Evolutionary conservation across 1,284 basidiomycete genomes (phyloP).

Genomic region (Moesziomyces aphidis): DNA sequence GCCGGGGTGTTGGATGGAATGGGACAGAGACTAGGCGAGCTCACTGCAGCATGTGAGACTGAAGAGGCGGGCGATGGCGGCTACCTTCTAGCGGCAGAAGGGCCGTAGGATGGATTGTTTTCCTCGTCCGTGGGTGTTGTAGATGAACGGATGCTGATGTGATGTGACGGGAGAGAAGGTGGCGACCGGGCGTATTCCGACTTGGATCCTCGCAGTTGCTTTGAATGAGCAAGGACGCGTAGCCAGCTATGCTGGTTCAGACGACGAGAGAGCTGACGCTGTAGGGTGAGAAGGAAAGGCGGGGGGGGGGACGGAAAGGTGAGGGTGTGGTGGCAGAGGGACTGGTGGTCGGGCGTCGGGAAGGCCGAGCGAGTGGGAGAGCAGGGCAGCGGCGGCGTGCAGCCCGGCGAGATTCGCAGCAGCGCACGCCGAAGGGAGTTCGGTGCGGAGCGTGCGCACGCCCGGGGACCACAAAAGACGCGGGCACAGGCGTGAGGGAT

Average conservation of each 20-base stretch:
- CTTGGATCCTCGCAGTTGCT: not conserved
- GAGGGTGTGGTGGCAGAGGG: not conserved
- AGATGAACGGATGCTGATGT: too few relatives aligned
- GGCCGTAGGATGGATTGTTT: too few relatives aligned
- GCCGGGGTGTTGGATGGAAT: too few relatives aligned
- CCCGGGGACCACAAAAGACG: not conserved
- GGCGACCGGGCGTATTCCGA: not conserved
- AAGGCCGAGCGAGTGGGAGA: not conserved
- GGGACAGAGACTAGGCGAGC: not conserved
- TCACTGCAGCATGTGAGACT: conserved; percentile 7
- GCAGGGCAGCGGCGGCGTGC: not conserved
- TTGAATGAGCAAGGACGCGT: not conserved
- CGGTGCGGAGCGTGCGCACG: not conserved
- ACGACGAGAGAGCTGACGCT: too few relatives aligned
- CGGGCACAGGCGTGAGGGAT: not conserved
- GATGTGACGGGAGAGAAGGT: too few relatives aligned
- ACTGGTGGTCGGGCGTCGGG: not conserved
- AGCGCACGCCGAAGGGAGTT: not conserved
- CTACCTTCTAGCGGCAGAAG: too few relatives aligned
- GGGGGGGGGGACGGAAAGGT: too few relatives aligned
- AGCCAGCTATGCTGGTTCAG: not conserved
- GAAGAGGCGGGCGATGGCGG: too few relatives aligned
- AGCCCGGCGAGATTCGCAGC: too few relatives aligned
- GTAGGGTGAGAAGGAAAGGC: not conserved
- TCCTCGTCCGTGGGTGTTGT: too few relatives aligned